These are phyloP conservation scores for Ananas comosus DNA, from an alignment of 176 grass and related monocot genomes.

Conservation along the genomic window DNA sequence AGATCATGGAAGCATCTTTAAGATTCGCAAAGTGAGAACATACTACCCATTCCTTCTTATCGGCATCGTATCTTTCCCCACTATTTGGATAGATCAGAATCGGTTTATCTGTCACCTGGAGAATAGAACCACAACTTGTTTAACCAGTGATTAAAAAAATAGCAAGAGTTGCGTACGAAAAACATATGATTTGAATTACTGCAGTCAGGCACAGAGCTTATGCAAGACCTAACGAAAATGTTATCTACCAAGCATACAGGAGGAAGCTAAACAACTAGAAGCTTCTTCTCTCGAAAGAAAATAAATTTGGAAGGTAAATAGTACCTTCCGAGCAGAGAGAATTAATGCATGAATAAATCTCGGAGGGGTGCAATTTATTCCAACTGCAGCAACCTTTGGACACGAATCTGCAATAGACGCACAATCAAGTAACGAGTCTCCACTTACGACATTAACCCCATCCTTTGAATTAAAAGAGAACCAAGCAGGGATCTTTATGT, in stretches of 20 bases:
- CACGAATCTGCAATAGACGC: conserved; percentile 61
- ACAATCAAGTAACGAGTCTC: conserved; percentile 79
- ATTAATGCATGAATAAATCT: conserved; percentile 86
- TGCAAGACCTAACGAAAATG: too few species aligned
- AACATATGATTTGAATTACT: too few species aligned
- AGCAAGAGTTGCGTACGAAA: neutral
- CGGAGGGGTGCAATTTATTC: conserved; percentile 96
- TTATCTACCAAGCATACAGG: neutral
- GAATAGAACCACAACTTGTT: conserved; percentile 7
- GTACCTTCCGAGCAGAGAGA: conserved; percentile 68
- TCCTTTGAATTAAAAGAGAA: conserved; percentile 97
- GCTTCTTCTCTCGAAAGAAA: neutral
- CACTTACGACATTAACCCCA: conserved; percentile 67
- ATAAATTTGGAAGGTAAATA: neutral
- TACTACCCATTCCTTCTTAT: conserved; percentile 96
- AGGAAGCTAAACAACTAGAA: neutral
- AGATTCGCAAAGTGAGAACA: conserved; percentile 20
- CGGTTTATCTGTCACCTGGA: conserved; percentile 77
- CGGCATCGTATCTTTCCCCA: conserved; percentile 70
- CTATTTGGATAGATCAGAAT: conserved; percentile 92
- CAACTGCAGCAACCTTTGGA: conserved; percentile 57
- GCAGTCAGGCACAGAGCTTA: too few species aligned
- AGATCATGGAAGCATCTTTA: neutral
- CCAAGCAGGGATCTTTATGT: conserved; percentile 78
- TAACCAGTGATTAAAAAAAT: neutral